Evolutionary conservation across 805 yeast genomes (phyloP).

Genomic region (Candida jianshihensis): DNA sequence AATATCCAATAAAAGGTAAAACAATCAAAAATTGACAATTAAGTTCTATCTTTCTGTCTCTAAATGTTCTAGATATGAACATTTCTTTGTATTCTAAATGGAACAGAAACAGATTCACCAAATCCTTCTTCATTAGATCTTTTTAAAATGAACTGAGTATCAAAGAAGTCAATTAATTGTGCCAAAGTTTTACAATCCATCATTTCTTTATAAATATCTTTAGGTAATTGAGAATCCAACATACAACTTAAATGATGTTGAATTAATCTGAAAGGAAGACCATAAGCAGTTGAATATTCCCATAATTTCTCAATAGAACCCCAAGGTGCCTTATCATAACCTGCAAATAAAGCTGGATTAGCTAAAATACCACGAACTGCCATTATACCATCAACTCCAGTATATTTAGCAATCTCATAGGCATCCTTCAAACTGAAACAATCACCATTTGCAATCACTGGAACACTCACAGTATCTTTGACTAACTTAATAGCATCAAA

Average conservation of each 20-base stretch:
- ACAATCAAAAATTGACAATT: no score
- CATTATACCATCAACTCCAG: constrained; percentile 92
- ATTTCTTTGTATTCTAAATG: constrained; percentile 26
- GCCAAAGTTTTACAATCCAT: constrained; percentile 52
- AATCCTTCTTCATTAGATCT: constrained; percentile 66
- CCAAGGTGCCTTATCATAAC: constrained; percentile 77
- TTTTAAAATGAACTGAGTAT: constrained; percentile 54
- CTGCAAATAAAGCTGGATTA: constrained; percentile 86
- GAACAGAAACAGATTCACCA: constrained; percentile 45
- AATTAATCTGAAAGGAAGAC: constrained; percentile 73
- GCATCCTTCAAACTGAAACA: constrained; percentile 67
- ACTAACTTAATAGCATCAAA: constrained; percentile 72
- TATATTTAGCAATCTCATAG: constrained; percentile 47
- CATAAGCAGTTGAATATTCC: constrained; percentile 72
- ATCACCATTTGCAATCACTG: constrained; percentile 98
- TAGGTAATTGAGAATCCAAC: constrained; percentile 53
- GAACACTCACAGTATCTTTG: constrained; percentile 44
- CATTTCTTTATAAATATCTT: constrained; percentile 48
- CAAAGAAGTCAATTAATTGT: constrained; percentile 80
- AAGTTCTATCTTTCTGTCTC: no score
- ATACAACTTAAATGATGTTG: constrained; percentile 89
- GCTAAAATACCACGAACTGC: constrained; percentile 82
- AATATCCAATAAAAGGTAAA: no score
- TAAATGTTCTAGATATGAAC: constrained; percentile 26
- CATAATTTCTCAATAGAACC: constrained; percentile 78